Percentiles rank a stretch among this genome's conserved stretches.
phyloP scores from a whole-genome alignment of 116 monocot genomes.

The Posidonia oceanica region DNA sequence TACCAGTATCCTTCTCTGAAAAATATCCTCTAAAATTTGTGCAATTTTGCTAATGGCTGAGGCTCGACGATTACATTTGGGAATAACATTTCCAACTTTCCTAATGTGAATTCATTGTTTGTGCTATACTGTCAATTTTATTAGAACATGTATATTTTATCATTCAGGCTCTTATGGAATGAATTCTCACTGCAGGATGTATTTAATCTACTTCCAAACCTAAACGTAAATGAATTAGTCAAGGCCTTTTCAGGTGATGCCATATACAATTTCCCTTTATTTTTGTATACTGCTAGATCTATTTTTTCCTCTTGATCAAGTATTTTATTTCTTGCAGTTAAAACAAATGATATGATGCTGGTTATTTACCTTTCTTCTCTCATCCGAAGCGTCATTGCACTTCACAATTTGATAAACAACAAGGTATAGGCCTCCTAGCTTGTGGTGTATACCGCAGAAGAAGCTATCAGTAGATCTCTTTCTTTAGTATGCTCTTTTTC shows the following conservation, averaged over 20 bases:
- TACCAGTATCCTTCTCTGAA: too few relatives aligned
- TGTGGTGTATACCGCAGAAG: background rate
- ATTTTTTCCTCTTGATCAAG: background rate
- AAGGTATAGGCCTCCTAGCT: constrained; percentile 21
- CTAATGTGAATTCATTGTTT: too few relatives aligned
- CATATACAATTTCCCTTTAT: background rate
- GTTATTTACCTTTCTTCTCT: constrained; percentile 97
- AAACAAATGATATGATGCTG: constrained; percentile 99
- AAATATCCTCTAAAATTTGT: too few relatives aligned
- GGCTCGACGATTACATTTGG: too few relatives aligned
- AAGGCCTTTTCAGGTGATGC: constrained; percentile 87
- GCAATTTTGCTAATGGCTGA: too few relatives aligned
- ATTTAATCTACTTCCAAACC: constrained; percentile 94
- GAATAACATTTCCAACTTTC: too few relatives aligned
- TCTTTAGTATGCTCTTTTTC: background rate
- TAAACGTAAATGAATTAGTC: constrained; percentile 87
- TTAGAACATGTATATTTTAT: too few relatives aligned
- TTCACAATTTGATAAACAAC: constrained; percentile 98
- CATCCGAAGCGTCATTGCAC: constrained; percentile 94
- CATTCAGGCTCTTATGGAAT: too few relatives aligned
- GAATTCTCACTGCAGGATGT: constrained; percentile 51
- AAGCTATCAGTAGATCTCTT: background rate
- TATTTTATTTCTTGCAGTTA: constrained; percentile 46
- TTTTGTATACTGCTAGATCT: too few relatives aligned
- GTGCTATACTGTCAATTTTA: too few relatives aligned